Base-by-base conservation (phyloP, 345 rosid genomes). In the Camelina hispida region DNA sequence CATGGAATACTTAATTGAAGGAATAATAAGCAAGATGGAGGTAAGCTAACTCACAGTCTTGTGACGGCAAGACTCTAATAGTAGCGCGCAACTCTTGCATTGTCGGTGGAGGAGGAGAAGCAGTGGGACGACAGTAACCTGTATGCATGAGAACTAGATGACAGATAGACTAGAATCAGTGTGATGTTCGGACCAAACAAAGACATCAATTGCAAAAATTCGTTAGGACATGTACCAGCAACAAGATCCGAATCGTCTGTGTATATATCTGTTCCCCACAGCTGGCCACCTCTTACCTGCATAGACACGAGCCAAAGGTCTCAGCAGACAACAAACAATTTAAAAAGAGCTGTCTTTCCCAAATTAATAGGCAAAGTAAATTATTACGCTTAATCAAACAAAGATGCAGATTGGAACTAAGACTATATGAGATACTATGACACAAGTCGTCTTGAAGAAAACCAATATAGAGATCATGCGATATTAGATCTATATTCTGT, bases 221-320 rank as follows among this genome's bases (percentile, higher is more conserved):
- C 11, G 54, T 54, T 50, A 52, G 34, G 73, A 47, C 20, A 73
- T 69, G 55, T 83, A 93, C 98, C 98, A 84, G 99, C 98, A 73
- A 96, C 99, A 81, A 93, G 96, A 81, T 96, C 99, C 14, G 99
- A 96, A 77, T 96, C 99, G 62, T 91, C 89, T 34, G 98, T 96
- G 85, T 96, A 93, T 78, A 88, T 80, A 81, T 93, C 99, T 20
- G 97, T 96, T 56, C 99, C 99, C 99, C 99, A 93, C 34, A 96
- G 86, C 80, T 96, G 99, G 73, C 94, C 95, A 43, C 99, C 97
- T 83, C 97, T 86, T 60, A 96, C 99, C 99, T 96, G 86, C 76
- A 79, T 44, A 71, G 28, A 51, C 35, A 67, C 23, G 16, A 71
- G 59, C 57, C 61, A 68, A 71, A 52, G 12, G 58, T 73, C 34